Conservation (phyloP, 2,329 filamentous ascomycete species). For the Aspergillus proliferans region DNA sequence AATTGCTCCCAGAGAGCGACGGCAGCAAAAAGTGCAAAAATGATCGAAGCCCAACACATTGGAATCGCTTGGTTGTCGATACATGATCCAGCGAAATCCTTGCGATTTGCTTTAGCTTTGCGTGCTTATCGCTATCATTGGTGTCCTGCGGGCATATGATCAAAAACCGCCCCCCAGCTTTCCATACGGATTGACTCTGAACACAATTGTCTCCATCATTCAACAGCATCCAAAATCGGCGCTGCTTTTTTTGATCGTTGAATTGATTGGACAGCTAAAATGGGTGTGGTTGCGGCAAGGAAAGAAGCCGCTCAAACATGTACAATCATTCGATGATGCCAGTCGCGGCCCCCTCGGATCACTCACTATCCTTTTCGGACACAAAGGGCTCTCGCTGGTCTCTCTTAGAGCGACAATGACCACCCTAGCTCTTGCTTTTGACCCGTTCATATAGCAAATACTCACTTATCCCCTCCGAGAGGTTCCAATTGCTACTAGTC, state of each 20-base stretch:
- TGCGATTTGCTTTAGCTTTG: constrained; percentile 1
- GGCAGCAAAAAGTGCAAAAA: too few relatives aligned
- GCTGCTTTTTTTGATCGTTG: constrained; percentile 2
- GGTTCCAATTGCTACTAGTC: background rate
- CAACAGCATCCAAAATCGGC: constrained; percentile 3
- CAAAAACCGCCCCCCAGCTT: background rate
- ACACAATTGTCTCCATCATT: constrained; percentile 6
- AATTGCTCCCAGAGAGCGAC: too few relatives aligned
- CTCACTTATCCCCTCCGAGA: background rate
- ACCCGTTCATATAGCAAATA: constrained; percentile 18
- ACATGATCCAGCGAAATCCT: constrained; percentile 4
- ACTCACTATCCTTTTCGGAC: constrained; percentile 2
- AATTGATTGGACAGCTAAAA: constrained; percentile 16
- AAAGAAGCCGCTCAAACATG: constrained; percentile 5
- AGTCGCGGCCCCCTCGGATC: constrained; percentile 18
- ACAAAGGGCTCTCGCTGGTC: constrained; percentile 5
- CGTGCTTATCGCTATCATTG: constrained; percentile 3
- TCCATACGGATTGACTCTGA: constrained; percentile 1
- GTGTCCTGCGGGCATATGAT: constrained; percentile 2
- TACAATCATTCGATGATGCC: constrained; percentile 15
- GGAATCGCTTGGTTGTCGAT: background rate
- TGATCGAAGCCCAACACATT: too few relatives aligned
- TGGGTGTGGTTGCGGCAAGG: constrained; percentile 14
- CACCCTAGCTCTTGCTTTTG: constrained; percentile 13
- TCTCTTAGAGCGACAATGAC: constrained; percentile 11